Base-by-base conservation (phyloP, 108 stramenopile genomes). In the Skeletonema marinoi region DNA sequence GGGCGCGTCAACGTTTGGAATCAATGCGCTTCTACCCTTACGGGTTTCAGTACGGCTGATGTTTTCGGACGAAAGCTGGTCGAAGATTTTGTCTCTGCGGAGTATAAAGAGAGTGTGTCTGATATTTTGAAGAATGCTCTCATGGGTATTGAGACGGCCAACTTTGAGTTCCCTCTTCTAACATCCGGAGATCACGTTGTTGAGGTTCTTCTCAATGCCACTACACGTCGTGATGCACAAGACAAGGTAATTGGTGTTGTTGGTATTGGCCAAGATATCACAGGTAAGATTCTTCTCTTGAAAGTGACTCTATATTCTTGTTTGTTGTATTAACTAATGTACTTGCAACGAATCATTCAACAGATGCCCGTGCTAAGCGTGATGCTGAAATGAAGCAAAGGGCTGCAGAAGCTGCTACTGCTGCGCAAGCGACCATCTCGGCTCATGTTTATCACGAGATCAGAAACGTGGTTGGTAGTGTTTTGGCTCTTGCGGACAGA, bases 1-100 rank as follows among this genome's bases (percentile, higher is more conserved):
- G 91, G 91, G 31, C 87, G 80, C 31, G 89, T 94, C 3, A 91
- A 92, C 51, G 91, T 91, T 60, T 94, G 93, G 70, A 71, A 71
- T 35, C 78, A 79, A 29, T 79, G 78, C 67, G 78, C 44, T n/a
- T 31, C 65, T 19, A 30, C 66, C 21, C 73, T 84, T 39, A 78
- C 77, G n/a, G 84, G 84, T 6, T 85, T 79, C 63, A 36, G 68
- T 19, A 70, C 32, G 7, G 36, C 16, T 10, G 84, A 85, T 42
- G 84, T 80, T 10, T 68, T 68, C 48, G 79, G 75, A 36, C 39
- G 78, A 16, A 74, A 42, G 19, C 77, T 84, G 25, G 83, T 84
- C 31, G 60, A 78, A 30, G 78, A 78, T 21, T 84, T 85, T 67
- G 78, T 85, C 16, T 76, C 62, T 32, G n/a, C 19, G 16, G 75